Conservation (phyloP, 768 basidiomycete genomes). For the Suillus placidus region DNA sequence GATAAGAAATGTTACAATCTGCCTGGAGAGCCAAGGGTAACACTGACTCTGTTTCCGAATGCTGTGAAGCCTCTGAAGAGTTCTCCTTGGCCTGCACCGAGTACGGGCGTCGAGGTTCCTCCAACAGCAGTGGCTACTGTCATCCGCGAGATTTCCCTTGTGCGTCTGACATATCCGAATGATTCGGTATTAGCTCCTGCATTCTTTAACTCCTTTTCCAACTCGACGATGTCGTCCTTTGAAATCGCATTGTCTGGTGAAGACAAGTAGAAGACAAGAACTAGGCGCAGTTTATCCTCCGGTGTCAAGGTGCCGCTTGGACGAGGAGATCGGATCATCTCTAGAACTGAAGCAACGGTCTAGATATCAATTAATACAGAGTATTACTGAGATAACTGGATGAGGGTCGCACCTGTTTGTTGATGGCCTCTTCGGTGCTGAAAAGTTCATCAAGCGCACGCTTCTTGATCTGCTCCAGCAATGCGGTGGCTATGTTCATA, state of each 20-base stretch:
- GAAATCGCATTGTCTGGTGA: conserved; percentile 76
- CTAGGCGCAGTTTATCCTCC: conserved; percentile 88
- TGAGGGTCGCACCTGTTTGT: conserved; percentile 65
- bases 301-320: conserved; percentile 67
- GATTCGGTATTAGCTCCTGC: conserved; percentile 80
- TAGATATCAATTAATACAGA: conserved; percentile 32
- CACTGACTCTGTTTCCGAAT: conserved; percentile 79
- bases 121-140: conserved; percentile 65
- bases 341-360: conserved; percentile 80
- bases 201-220: conserved; percentile 84
- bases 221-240: conserved; percentile 86
- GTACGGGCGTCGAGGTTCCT: conserved; percentile 66
- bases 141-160: conserved; percentile 93
- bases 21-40: not conserved
- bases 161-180: conserved; percentile 90
- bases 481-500: conserved; percentile 97
- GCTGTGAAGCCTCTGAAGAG: conserved; percentile 94
- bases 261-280: conserved; percentile 94
- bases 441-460: conserved; percentile 97
- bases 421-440: conserved; percentile 90
- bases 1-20: conserved; percentile 11
- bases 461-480: conserved; percentile 93
- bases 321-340: conserved; percentile 78
- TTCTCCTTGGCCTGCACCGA: conserved; percentile 77
- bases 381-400: conserved; percentile 2